Conservation (phyloP, 2,329 filamentous ascomycete genomes). For the Thielaviopsis ethacetica region DNA sequence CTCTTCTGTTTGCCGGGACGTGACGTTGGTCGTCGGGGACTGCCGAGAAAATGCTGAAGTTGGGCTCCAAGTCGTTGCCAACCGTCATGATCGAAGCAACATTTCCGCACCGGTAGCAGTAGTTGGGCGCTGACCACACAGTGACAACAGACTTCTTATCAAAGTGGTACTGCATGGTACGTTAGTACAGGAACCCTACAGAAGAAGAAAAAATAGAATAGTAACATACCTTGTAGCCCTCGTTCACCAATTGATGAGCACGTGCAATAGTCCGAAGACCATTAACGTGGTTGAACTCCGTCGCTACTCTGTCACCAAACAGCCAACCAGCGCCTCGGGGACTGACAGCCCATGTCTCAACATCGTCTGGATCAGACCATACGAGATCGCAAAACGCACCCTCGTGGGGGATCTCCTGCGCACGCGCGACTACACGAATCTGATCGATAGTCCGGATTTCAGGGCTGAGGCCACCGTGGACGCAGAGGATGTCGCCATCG, state of each 20-base stretch:
- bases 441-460: slow-evolving; percentile 97
- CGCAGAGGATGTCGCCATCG: slow-evolving; percentile 95
- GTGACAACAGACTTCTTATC: slow-evolving; percentile 89
- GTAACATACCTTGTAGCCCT: slow-evolving; percentile 72
- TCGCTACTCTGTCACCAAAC: slow-evolving; percentile 93
- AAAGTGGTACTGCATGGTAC: slow-evolving; percentile 59
- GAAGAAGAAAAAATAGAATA: background rate
- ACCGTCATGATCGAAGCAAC: slow-evolving; percentile 94
- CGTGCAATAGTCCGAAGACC: slow-evolving; percentile 88
- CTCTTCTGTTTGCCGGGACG: slow-evolving; percentile 54
- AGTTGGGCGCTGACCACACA: slow-evolving; percentile 95
- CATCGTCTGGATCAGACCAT: slow-evolving; percentile 95
- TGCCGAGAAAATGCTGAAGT: slow-evolving; percentile 82
- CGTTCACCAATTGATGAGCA: slow-evolving; percentile 95
- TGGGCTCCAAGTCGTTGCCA: slow-evolving; percentile 66
- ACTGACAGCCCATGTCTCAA: slow-evolving; percentile 90
- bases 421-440: slow-evolving; percentile 95
- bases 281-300: slow-evolving; percentile 95
- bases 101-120: slow-evolving; percentile 90
- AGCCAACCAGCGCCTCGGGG: slow-evolving; percentile 94
- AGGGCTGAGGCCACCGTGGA: slow-evolving; percentile 78
- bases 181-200: slow-evolving; percentile 16
- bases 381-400: slow-evolving; percentile 96
- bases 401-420: slow-evolving; percentile 95
- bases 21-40: slow-evolving; percentile 76